phyloP scores from a whole-genome alignment of 1,139 yeast genomes.

The Diutina siamensis region DNA sequence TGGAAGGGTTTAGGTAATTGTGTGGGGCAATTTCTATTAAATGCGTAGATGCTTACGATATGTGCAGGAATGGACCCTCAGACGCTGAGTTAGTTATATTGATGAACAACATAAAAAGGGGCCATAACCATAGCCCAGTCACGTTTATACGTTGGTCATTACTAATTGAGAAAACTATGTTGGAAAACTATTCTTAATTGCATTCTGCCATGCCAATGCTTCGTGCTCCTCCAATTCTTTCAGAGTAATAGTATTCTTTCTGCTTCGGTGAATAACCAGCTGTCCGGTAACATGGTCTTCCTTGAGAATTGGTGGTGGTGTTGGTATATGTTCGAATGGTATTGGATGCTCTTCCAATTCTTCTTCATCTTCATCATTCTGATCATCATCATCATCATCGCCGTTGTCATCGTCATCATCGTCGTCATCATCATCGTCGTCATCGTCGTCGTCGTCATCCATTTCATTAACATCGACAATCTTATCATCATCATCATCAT shows the following conservation, averaged over 20 bases:
- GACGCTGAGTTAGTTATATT: no score
- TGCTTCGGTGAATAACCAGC: slow-evolving; percentile 3
- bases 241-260: not conserved
- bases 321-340: not conserved
- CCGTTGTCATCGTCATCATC: not conserved
- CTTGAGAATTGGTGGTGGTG: slow-evolving; percentile 1
- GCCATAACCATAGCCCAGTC: not conserved
- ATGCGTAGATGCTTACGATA: no score
- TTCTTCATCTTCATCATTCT: not conserved
- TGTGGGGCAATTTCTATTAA: no score
- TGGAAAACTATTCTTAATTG: slow-evolving; percentile 1
- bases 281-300: not conserved
- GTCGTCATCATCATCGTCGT: not conserved
- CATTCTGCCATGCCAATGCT: slow-evolving; percentile 1
- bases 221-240: slow-evolving; percentile 4
- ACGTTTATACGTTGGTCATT: not conserved
- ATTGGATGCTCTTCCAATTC: not conserved
- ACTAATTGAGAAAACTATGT: not conserved
- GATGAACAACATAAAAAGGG: no score
- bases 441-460: slow-evolving; percentile 2
- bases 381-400: not conserved
- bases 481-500: slow-evolving; percentile 11
- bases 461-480: not conserved
- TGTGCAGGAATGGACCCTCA: no score
- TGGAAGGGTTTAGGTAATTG: not conserved